phyloP scores from a whole-genome alignment of 768 basidiomycete species.

The Pisolithus tinctorius region DNA sequence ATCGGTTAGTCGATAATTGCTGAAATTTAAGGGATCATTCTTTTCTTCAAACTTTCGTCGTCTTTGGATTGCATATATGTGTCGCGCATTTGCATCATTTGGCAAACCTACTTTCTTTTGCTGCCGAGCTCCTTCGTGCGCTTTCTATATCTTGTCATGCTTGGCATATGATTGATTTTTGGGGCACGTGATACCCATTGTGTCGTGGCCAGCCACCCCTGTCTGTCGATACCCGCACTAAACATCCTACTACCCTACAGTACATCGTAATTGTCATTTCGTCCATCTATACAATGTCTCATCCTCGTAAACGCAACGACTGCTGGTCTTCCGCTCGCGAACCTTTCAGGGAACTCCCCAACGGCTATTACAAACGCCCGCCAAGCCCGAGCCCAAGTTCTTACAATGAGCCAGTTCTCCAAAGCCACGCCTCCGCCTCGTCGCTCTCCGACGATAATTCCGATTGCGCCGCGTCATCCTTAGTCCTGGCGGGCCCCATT shows the following conservation, averaged over 20 bases:
- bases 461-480: background rate
- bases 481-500: background rate
- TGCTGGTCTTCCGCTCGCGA: no score
- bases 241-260: no score
- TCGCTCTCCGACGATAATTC: slow-evolving; percentile 1
- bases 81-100: background rate
- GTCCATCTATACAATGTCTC: no score
- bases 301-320: no score
- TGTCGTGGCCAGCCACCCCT: slow-evolving; percentile 22
- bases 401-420: slow-evolving; percentile 14
- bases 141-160: no score
- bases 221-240: no score
- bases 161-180: slow-evolving; percentile 18
- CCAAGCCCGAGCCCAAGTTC: slow-evolving; percentile 6
- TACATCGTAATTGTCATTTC: no score
- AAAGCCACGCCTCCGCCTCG: slow-evolving; percentile 1
- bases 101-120: background rate
- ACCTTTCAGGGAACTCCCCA: no score
- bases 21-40: slow-evolving; percentile 4
- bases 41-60: background rate
- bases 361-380: slow-evolving; percentile 1
- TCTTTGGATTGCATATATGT: background rate
- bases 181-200: slow-evolving; percentile 14
- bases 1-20: slow-evolving; percentile 31
- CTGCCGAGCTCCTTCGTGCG: background rate